Base-by-base conservation (phyloP, 2,329 filamentous ascomycete genomes). In the Calonectria honghensis region DNA sequence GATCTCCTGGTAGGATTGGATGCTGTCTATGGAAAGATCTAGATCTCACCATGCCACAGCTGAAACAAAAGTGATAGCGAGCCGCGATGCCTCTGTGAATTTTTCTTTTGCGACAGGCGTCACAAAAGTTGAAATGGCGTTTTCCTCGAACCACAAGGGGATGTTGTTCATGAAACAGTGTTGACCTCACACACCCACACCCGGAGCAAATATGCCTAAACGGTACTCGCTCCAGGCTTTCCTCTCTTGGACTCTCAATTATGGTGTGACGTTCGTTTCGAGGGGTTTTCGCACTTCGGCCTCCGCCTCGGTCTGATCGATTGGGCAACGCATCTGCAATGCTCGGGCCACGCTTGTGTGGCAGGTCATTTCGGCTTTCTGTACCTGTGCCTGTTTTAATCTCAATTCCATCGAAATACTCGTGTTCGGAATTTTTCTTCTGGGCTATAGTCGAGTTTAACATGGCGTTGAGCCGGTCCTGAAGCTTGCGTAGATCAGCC, bases 21-120 rank as follows among this genome's bases (percentile, higher is more conserved):
- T 82, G 70, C n/a, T 77, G 52, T 3, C 39, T 65, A 51, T 88
- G 86, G 57, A 86, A 88, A 14, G 78, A 80, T 32, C 81, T 80
- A 6, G 87, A 88, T 54, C 87, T 83, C 7, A 85, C 79, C 29
- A 81, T 83, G 29, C 85, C 85, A 71, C 87, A 89, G 32, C 83
- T 79, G 51, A 83, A 86, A 78, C 89, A 90, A 27, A 89, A 85
- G 68, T 88, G 87, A 48, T 82, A 79, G 1, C 66, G 37, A 11
- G 80, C 76, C 13, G 78, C 74, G 39, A 81, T 63, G 1, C 79
- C 80, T 32, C 77, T 74, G 4, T 76, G 69, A 10, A 82, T 75
- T 27, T 69, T 77, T n/a, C 72, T 72, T 50, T 82, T 77, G 48
- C 83, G 83, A 71, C 86, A 87, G 7, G 76, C 74, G 50, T 80